Percentiles rank a stretch among this genome's conserved stretches.
These are phyloP conservation scores for Bauhinia variegata DNA, from an alignment of 306 rosid species.

Conservation along the genomic window DNA sequence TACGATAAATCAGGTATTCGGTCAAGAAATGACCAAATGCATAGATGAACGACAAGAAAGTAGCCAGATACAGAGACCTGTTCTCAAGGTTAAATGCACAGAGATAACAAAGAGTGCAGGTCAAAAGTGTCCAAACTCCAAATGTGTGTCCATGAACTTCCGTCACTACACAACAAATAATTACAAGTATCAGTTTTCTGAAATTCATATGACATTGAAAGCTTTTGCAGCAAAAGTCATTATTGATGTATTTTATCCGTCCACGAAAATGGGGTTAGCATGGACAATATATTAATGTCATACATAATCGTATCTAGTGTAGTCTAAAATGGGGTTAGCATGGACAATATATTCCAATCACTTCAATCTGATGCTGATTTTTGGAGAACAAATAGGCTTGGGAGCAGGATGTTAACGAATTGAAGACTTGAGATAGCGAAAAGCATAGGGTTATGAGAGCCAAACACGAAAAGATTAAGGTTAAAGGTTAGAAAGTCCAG, in stretches of 20 bases:
- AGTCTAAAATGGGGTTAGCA: no score
- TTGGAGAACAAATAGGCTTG: background rate
- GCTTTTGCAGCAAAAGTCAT: background rate
- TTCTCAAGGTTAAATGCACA: slow-evolving; percentile 94
- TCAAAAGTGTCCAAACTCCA: slow-evolving; percentile 88
- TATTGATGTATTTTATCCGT: slow-evolving; percentile 3
- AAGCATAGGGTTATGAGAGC: no score
- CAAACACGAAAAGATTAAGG: no score
- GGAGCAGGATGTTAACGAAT: slow-evolving; percentile 11
- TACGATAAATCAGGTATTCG: slow-evolving; percentile 70
- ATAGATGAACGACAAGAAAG: slow-evolving; percentile 79
- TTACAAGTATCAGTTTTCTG: slow-evolving; percentile 28
- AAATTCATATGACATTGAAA: slow-evolving; percentile 9
- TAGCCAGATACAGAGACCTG: slow-evolving; percentile 80
- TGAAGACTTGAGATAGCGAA: slow-evolving; percentile 2
- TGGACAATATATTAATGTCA: no score
- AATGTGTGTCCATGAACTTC: slow-evolving; percentile 98
- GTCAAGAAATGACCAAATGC: slow-evolving; percentile 94
- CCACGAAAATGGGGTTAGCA: no score
- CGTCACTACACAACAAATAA: slow-evolving; percentile 59
- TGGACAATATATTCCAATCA: no score
- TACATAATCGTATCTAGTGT: no score
- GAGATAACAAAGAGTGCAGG: slow-evolving; percentile 93
- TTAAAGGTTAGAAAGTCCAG: no score
- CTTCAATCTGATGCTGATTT: slow-evolving; percentile 12